Conservation (phyloP, 1,139 yeast genomes). For the Suhomyces wounanorum region DNA sequence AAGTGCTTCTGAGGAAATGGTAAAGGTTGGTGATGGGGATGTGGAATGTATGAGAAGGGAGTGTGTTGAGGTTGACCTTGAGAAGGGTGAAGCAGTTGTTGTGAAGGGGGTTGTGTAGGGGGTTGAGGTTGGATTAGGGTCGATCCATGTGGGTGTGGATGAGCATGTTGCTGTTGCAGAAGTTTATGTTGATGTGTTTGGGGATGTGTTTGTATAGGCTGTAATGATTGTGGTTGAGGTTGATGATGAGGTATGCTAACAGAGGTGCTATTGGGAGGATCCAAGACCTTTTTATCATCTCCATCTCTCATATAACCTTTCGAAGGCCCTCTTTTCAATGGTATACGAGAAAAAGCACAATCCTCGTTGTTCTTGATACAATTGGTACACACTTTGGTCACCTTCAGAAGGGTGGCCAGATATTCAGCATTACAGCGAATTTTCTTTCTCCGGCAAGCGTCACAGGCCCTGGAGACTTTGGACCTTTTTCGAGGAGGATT, state of each 20-base stretch:
- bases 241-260: background rate
- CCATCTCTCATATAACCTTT: slow-evolving; percentile 60
- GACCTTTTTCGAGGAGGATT: slow-evolving; percentile 53
- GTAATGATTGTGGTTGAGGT: background rate
- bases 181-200: background rate
- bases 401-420: slow-evolving; percentile 41
- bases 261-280: background rate
- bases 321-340: slow-evolving; percentile 75
- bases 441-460: slow-evolving; percentile 65
- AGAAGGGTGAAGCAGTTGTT: slow-evolving; percentile 4
- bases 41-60: slow-evolving; percentile 4
- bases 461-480: slow-evolving; percentile 72
- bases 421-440: slow-evolving; percentile 63
- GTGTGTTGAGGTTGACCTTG: background rate
- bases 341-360: slow-evolving; percentile 68
- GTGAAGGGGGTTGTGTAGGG: slow-evolving; percentile 3
- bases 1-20: slow-evolving; percentile 22
- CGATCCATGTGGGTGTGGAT: background rate
- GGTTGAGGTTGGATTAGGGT: background rate
- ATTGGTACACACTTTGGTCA: slow-evolving; percentile 55
- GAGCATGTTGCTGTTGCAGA: background rate
- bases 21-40: slow-evolving; percentile 19
- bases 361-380: slow-evolving; percentile 55
- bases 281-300: slow-evolving; percentile 31
- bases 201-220: background rate